Conservation (phyloP, 768 basidiomycete species). For the Lentinula boryana region DNA sequence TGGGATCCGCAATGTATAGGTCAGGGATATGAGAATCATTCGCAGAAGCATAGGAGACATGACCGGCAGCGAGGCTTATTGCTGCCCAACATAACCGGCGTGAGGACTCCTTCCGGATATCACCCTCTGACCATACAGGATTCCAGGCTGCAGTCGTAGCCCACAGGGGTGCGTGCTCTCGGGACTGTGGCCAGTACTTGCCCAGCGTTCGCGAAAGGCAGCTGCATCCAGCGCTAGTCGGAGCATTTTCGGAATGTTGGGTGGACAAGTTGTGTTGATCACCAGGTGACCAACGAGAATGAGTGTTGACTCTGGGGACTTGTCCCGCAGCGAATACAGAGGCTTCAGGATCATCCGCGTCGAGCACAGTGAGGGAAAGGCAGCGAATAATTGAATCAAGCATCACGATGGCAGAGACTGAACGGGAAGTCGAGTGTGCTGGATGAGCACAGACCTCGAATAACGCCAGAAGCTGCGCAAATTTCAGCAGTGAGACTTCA, state of each 20-base stretch:
- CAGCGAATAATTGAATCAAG: conserved; percentile 66
- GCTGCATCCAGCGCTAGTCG: conserved; percentile 30
- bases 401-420: conserved; percentile 49
- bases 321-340: conserved; percentile 41
- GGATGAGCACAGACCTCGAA: conserved; percentile 74
- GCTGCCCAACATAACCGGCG: conserved; percentile 72
- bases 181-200: conserved; percentile 40
- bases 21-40: conserved; percentile 32
- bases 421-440: conserved; percentile 44
- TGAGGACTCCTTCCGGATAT: conserved; percentile 66
- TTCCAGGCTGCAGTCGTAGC: conserved; percentile 60
- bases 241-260: background rate
- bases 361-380: conserved; percentile 53
- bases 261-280: background rate
- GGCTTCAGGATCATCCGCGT: conserved; percentile 47
- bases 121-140: conserved; percentile 48
- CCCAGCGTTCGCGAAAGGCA: conserved; percentile 48
- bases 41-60: conserved; percentile 55
- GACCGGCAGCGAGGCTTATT: conserved; percentile 56
- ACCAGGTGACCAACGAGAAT: conserved; percentile 2
- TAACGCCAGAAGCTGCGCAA: conserved; percentile 52
- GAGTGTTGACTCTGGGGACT: conserved; percentile 38
- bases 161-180: conserved; percentile 59
- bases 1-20: conserved; percentile 54
- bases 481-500: background rate